Percentiles rank a stretch among this genome's conserved stretches.
phyloP scores from a whole-genome alignment of 2,329 filamentous ascomycete species.

The Pseudopithomyces maydicus region DNA sequence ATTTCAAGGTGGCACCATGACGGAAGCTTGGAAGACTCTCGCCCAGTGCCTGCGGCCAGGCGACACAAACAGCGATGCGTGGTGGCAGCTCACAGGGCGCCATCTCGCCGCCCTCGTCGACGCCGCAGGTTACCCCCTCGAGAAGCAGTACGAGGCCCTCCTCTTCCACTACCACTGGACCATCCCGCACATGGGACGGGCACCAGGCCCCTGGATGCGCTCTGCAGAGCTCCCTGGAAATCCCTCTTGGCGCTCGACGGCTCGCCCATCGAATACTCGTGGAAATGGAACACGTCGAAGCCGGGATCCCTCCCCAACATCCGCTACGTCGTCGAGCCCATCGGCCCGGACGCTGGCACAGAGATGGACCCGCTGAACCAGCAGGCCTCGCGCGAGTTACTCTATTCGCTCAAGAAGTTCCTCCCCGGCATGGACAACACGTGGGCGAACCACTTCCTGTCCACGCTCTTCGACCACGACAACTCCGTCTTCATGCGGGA shows the following conservation, averaged over 20 bases:
- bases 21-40: too few species aligned
- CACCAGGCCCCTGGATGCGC: too few species aligned
- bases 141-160: conserved; percentile 19
- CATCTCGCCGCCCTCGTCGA: background rate
- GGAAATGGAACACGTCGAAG: conserved; percentile 20
- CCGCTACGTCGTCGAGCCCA: conserved; percentile 22
- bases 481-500: background rate
- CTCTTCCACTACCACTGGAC: conserved; percentile 21
- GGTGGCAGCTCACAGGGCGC: background rate
- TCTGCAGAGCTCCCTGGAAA: conserved; percentile 1
- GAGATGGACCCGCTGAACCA: conserved; percentile 27
- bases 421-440: conserved; percentile 18
- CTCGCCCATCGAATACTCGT: conserved; percentile 20
- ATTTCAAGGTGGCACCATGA: too few species aligned
- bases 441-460: conserved; percentile 8
- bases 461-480: conserved; percentile 6
- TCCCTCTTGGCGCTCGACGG: conserved; percentile 12
- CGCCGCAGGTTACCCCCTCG: conserved; percentile 9
- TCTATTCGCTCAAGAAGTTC: background rate
- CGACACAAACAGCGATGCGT: background rate
- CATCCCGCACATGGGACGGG: background rate
- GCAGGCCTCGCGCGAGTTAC: background rate
- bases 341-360: conserved; percentile 17
- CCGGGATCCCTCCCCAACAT: conserved; percentile 13
- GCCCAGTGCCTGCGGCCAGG: background rate